Base-by-base conservation (phyloP, 2,329 filamentous ascomycete genomes). In the Purpureocillium lavendulum region DNA sequence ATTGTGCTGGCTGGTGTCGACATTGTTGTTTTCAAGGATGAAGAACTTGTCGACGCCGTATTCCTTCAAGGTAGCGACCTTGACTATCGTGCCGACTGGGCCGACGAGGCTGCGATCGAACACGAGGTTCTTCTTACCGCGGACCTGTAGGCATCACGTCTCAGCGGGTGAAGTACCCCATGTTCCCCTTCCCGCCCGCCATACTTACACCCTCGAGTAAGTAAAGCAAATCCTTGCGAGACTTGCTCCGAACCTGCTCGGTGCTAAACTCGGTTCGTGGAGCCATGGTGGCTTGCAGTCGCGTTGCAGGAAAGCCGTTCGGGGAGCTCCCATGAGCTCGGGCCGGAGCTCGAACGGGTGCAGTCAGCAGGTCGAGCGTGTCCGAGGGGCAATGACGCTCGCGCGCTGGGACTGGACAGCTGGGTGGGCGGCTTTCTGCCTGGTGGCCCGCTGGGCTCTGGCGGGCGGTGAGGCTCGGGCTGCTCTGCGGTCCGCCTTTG, bases 21-120 rank as follows among this genome's bases (percentile, higher is more conserved):
- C 82, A 64, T 98, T 97, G 56, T 84, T 79, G 64, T 96, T 97
- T 63, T 98, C 92, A 35, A 98, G 72, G 56, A 96, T 84, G 70
- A 97, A 98, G 50, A 96, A 87, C 62, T 94, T 94, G 63, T 97
- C 89, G 50, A 98, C 89, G 24, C 94, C 94, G 67, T 97, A 96
- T 56, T 98, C 92, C 58, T 97, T 87, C 13, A 96, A 75, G 9
- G 86, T 90, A 16, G 90, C 90, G 56, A 96, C 94, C 61, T 96
- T 96, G 66, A 94, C 87, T 50, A 98, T 83, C 43, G 90, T 75
- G 43, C 89, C 87, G 50, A 98, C 76, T 24, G 89, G 87, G 17
- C 90, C 92, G 50, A 90, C 88, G 52, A 98, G 74, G 53, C 82
- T 82, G 62, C 84, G 86, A 61, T 97, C 90, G 57, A 98, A 83